Conservation (phyloP, 1,284 basidiomycete species). For the Trichosporon sp. region DNA sequence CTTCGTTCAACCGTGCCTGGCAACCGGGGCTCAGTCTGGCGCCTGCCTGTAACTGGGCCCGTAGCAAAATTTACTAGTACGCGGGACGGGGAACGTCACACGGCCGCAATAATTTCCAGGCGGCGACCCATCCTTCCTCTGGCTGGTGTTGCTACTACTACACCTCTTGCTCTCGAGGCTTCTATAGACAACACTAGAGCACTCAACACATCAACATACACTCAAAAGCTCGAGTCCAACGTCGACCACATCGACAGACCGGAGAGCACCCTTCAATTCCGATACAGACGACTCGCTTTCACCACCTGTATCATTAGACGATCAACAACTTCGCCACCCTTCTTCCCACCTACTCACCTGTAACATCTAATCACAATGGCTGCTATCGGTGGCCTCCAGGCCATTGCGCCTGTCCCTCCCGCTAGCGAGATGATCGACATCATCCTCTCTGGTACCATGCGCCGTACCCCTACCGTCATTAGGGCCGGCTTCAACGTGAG, state of each 20-base stretch:
- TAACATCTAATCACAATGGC: conserved; percentile 2
- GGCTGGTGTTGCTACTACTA: not conserved
- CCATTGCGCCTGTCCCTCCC: conserved; percentile 94
- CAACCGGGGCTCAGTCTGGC: too few relatives aligned
- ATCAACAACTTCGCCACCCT: not conserved
- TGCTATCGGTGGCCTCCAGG: conserved; percentile 62
- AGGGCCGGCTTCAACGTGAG: conserved; percentile 15
- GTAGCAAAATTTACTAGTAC: not conserved
- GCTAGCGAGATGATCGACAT: conserved; percentile 90
- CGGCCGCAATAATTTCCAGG: not conserved
- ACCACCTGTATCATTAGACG: not conserved
- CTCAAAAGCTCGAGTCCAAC: not conserved
- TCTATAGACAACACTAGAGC: not conserved
- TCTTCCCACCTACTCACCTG: not conserved
- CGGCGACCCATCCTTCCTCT: not conserved
- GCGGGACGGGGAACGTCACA: not conserved
- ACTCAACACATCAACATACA: not conserved
- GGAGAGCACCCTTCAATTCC: not conserved
- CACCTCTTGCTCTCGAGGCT: not conserved
- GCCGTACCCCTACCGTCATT: conserved; percentile 96
- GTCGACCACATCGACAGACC: not conserved
- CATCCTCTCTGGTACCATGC: conserved; percentile 78
- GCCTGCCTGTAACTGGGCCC: not conserved
- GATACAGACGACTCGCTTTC: not conserved
- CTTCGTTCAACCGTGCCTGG: too few relatives aligned